Evolutionary conservation across 257 asterid species (phyloP).

Genomic region (Linaria vulgaris): DNA sequence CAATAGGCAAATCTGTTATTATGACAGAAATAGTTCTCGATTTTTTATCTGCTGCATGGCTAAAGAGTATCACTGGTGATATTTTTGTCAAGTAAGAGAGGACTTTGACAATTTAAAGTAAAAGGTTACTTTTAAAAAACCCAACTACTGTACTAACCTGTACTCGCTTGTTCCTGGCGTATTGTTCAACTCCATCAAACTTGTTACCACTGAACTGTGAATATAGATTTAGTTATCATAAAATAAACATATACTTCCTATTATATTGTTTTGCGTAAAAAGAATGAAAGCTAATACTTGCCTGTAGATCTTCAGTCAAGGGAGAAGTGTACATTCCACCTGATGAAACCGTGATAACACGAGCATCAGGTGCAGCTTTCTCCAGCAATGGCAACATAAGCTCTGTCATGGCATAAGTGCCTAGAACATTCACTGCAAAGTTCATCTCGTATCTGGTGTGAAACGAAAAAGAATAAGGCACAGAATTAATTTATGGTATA

Average conservation of each 20-base stretch:
- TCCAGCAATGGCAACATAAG: constrained; percentile 74
- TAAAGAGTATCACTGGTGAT: too few relatives aligned
- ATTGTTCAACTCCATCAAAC: constrained; percentile 79
- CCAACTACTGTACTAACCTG: constrained; percentile 46
- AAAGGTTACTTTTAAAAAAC: neutral
- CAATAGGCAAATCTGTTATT: neutral
- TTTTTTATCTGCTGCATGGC: too few relatives aligned
- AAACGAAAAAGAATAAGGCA: neutral
- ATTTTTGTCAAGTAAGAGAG: neutral
- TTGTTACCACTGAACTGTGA: constrained; percentile 58
- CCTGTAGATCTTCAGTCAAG: constrained; percentile 74
- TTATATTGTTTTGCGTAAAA: neutral
- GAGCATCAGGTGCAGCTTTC: constrained; percentile 95
- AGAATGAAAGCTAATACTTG: constrained; percentile 6
- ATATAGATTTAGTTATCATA: constrained; percentile 4
- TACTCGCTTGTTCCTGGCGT: constrained; percentile 89
- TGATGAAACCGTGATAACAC: constrained; percentile 86
- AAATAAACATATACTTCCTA: constrained; percentile 7
- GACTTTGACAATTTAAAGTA: neutral
- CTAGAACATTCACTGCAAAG: constrained; percentile 84
- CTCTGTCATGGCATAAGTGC: constrained; percentile 80
- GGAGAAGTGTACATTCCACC: constrained; percentile 98
- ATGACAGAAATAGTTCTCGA: too few relatives aligned
- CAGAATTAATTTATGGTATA: constrained; percentile 12
- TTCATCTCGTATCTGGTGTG: constrained; percentile 67